Conservation (phyloP, 257 asterid species). For the Capsicum rhomboideum region DNA sequence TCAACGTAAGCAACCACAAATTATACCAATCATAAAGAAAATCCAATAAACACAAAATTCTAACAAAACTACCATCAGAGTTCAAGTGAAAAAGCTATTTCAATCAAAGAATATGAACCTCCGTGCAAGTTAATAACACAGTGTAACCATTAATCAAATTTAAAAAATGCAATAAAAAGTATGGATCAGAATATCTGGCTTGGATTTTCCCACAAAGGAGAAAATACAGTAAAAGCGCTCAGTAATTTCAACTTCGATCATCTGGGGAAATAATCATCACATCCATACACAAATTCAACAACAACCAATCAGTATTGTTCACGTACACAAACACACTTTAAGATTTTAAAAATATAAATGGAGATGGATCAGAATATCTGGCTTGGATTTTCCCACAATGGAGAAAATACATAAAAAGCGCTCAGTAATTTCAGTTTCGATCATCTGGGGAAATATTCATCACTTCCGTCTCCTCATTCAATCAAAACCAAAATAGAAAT, state of each 20-base stretch:
- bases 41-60: too few relatives aligned
- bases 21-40: too few relatives aligned
- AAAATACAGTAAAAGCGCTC: slow-evolving; percentile 42
- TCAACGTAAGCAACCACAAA: too few relatives aligned
- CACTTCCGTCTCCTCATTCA: slow-evolving; percentile 32
- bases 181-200: slow-evolving; percentile 74
- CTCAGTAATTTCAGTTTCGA: slow-evolving; percentile 87
- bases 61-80: too few relatives aligned
- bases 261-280: slow-evolving; percentile 86
- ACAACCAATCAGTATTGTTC: too few relatives aligned
- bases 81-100: too few relatives aligned
- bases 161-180: too few relatives aligned
- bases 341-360: too few relatives aligned
- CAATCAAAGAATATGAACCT: too few relatives aligned
- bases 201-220: slow-evolving; percentile 24
- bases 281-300: slow-evolving; percentile 19
- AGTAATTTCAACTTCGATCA: slow-evolving; percentile 88
- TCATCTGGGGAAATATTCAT: slow-evolving; percentile 91
- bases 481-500: neutral
- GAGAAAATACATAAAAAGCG: slow-evolving; percentile 29
- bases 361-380: slow-evolving; percentile 55
- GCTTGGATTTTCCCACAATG: slow-evolving; percentile 39
- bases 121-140: too few relatives aligned
- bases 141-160: too few relatives aligned
- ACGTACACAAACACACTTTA: too few relatives aligned